Evolutionary conservation across 2,329 filamentous ascomycete genomes (phyloP).

Genomic region (Venturia asperata): DNA sequence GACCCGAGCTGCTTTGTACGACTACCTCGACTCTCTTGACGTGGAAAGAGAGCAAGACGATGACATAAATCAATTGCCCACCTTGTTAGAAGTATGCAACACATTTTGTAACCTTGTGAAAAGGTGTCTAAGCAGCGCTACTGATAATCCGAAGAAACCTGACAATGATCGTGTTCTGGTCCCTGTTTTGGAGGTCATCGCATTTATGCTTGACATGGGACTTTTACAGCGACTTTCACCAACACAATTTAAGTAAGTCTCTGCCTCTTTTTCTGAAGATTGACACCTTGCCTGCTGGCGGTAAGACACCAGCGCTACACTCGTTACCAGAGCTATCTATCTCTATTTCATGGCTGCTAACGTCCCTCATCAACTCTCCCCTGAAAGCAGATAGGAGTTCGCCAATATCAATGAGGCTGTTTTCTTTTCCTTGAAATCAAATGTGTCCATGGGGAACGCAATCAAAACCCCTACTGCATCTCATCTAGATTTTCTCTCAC

Average conservation of each 20-base stretch:
- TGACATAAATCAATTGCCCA: conserved; percentile 13
- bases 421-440: too few species aligned
- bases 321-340: too few species aligned
- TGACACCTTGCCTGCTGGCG: too few species aligned
- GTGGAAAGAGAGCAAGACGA: conserved; percentile 20
- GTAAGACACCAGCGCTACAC: too few species aligned
- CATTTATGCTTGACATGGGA: conserved; percentile 55
- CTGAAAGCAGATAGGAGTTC: too few species aligned
- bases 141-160: not conserved
- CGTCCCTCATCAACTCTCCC: too few species aligned
- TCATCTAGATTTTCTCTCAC: not conserved
- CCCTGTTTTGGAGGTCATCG: conserved; percentile 67
- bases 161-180: conserved; percentile 63
- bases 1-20: conserved; percentile 57
- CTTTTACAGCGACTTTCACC: conserved; percentile 35
- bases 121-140: conserved; percentile 36
- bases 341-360: too few species aligned
- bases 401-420: too few species aligned
- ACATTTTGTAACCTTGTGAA: not conserved
- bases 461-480: too few species aligned
- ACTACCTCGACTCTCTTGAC: conserved; percentile 30
- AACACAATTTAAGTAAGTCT: conserved; percentile 43
- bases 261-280: not conserved
- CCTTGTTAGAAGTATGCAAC: conserved; percentile 25
- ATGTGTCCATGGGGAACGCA: too few species aligned